Evolutionary conservation across 2,329 filamentous ascomycete species (phyloP).

Genomic region (Apiospora arundinis): DNA sequence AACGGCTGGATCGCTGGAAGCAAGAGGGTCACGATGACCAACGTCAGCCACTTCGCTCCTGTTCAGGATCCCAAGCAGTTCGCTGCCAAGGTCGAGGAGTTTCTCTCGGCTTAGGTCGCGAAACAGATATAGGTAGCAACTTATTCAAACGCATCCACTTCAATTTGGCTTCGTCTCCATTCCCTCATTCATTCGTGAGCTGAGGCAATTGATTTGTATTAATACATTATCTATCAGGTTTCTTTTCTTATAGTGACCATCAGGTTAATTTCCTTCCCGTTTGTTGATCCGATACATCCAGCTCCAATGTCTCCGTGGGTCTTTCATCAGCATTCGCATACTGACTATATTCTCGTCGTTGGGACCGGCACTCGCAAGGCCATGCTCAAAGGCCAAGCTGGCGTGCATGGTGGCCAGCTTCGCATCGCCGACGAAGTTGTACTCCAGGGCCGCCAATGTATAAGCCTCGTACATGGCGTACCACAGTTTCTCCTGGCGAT

Average conservation of each 20-base stretch:
- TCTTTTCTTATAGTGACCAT: no score
- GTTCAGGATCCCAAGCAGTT: slow-evolving; percentile 48
- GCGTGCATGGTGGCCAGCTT: slow-evolving; percentile 45
- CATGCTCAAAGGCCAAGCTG: slow-evolving; percentile 44
- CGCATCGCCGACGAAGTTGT: slow-evolving; percentile 46
- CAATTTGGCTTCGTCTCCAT: neutral
- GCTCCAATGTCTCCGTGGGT: slow-evolving; percentile 48
- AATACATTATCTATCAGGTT: no score
- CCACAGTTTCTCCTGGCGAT: slow-evolving; percentile 48
- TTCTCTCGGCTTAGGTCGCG: slow-evolving; percentile 30
- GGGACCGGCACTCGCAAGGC: slow-evolving; percentile 40
- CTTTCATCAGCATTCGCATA: slow-evolving; percentile 41
- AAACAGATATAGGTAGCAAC: neutral
- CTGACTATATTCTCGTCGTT: slow-evolving; percentile 41
- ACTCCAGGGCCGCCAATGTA: slow-evolving; percentile 46
- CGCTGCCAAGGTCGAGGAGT: slow-evolving; percentile 39
- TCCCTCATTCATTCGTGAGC: neutral
- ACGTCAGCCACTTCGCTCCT: slow-evolving; percentile 51
- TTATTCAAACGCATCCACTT: neutral
- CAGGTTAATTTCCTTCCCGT: no score
- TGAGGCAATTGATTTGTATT: no score
- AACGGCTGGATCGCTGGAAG: slow-evolving; percentile 46
- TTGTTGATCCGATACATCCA: slow-evolving; percentile 44
- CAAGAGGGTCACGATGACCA: slow-evolving; percentile 41
- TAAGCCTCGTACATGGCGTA: slow-evolving; percentile 43